Evolutionary conservation across 2,329 filamentous ascomycete species (phyloP), one percentile per base, ranked within the genome.

Genomic region (Neofusicoccum cordaticola): DNA sequence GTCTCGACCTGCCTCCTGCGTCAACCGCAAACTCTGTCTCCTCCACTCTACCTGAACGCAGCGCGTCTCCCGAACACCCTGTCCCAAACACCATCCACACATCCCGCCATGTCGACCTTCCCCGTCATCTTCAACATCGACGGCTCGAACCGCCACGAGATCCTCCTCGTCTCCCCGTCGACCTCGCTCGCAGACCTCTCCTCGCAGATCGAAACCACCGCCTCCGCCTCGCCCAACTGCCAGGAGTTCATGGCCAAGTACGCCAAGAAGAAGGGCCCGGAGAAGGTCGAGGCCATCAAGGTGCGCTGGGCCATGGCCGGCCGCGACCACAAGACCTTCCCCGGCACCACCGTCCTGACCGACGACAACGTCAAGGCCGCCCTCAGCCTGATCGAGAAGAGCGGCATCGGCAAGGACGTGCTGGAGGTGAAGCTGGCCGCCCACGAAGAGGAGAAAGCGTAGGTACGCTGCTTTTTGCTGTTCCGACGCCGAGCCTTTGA

Each of bases 61-160:
- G 6, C 27, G 27, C 27, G 22, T 22, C 27, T 5, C 17, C n/a
- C 19, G n/a, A 48, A 31, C 37, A 19, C 53, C 6, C 13, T 58
- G 8, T 27, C 15, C 13, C 39, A 15, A 42, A 15, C 22, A 42
- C 19, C n/a, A 37, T 5, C 2, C 7, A 15, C n/a, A 6, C 11
- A 11, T 19, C 1, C 13, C 9, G 34, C 51, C 51, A 64, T 64
- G 62, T 57, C 42, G 12, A 19, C 41, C 51, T 58, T 76, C 57
- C 74, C 75, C 15, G 67, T 74, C 62, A 66, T 78, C 50, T 78
- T 78, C 69, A 76, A 71, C n/a, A 70, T 77, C 53, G 71, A 72
- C 35, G 70, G 70, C 56, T 71, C 69, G 37, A 69, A 68, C 52
- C 69, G 75, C 48, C 76, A 78, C 65, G 76, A 78, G 64, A 61